Conservation (phyloP, 345 rosid genomes). For the Nephelium lappaceum region DNA sequence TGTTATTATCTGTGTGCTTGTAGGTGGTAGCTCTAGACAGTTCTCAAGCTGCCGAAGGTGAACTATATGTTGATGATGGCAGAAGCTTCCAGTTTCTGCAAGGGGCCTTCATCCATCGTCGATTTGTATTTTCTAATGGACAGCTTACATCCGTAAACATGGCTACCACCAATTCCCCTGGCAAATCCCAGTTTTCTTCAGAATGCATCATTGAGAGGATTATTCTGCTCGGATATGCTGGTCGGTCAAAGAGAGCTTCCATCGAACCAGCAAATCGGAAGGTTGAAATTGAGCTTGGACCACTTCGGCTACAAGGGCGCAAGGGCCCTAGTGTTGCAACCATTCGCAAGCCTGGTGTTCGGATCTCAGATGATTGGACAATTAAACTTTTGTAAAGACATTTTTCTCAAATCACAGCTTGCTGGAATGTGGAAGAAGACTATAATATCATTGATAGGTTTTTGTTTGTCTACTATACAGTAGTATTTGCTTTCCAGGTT, state of each 20-base stretch:
- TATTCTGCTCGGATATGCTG: conserved; percentile 61
- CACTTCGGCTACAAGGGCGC: conserved; percentile 51
- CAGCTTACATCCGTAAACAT: conserved; percentile 61
- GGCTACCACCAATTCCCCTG: conserved; percentile 33
- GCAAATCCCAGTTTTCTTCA: conserved; percentile 51
- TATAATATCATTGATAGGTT: background rate
- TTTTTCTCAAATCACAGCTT: background rate
- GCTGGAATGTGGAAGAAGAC: background rate
- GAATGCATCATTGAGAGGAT: conserved; percentile 75
- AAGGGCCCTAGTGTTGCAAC: conserved; percentile 55
- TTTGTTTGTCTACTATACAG: too few species aligned
- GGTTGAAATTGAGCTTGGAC: conserved; percentile 67
- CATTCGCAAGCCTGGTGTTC: conserved; percentile 80
- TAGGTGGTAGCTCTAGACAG: conserved; percentile 95
- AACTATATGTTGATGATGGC: conserved; percentile 94
- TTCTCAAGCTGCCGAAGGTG: conserved; percentile 85
- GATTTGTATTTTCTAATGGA: conserved; percentile 69
- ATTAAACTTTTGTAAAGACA: conserved; percentile 56
- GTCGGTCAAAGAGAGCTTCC: conserved; percentile 54
- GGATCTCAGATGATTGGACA: conserved; percentile 81
- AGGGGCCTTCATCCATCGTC: conserved; percentile 84
- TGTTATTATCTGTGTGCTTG: background rate
- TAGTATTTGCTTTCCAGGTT: background rate
- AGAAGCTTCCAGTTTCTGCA: conserved; percentile 69
- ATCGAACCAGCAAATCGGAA: conserved; percentile 70